These are phyloP conservation scores for Fusarium aywerte DNA, from an alignment of 2,329 filamentous ascomycete species.

Conservation along the genomic window DNA sequence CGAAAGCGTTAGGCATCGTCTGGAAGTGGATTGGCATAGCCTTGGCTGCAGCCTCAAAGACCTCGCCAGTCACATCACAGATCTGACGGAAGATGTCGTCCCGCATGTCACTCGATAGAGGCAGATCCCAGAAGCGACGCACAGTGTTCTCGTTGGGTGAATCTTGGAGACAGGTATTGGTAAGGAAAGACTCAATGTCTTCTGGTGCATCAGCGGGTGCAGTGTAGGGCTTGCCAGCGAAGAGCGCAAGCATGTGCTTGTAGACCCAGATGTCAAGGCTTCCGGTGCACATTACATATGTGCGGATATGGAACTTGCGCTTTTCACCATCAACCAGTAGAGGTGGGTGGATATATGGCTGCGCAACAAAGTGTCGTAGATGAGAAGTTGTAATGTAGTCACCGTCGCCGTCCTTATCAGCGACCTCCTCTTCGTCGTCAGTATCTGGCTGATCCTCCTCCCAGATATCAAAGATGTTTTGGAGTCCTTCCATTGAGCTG, in stretches of 20 bases:
- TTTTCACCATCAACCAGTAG: conserved; percentile 71
- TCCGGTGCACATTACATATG: conserved; percentile 86
- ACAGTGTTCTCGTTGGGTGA: conserved; percentile 71
- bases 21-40: conserved; percentile 93
- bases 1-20: conserved; percentile 86
- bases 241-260: conserved; percentile 90
- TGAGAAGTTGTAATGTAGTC: conserved; percentile 83
- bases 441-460: conserved; percentile 75
- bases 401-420: conserved; percentile 50
- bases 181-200: conserved; percentile 80
- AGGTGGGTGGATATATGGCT: conserved; percentile 92
- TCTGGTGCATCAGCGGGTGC: conserved; percentile 66
- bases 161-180: conserved; percentile 92
- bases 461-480: conserved; percentile 90
- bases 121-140: conserved; percentile 77
- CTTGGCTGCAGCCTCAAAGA: conserved; percentile 87
- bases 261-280: conserved; percentile 87
- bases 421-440: conserved; percentile 67
- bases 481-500: conserved; percentile 84
- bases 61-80: conserved; percentile 75
- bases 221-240: conserved; percentile 79
- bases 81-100: conserved; percentile 77
- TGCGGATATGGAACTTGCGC: conserved; percentile 94
- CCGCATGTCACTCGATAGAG: conserved; percentile 63
- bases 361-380: conserved; percentile 93